These are phyloP conservation scores for Skeletonema menzelii DNA, from an alignment of 108 stramenopile species.

Conservation along the genomic window DNA sequence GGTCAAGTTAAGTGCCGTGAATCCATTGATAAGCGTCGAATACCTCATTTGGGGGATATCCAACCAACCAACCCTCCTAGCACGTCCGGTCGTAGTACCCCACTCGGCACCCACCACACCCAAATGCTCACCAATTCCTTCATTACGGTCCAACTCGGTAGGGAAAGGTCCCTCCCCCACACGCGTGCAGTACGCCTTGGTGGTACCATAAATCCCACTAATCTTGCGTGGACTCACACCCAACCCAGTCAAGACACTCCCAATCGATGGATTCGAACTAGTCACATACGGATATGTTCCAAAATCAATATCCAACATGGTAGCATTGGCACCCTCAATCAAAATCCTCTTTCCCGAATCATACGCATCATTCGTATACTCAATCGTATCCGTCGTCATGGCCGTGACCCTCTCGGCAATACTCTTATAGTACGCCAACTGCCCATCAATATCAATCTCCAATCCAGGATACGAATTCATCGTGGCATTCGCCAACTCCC, in stretches of 20 bases:
- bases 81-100: conserved; percentile 96
- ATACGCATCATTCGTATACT: conserved; percentile 84
- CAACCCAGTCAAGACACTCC: conserved; percentile 96
- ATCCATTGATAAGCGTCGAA: conserved; percentile 94
- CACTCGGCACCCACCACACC: conserved; percentile 92
- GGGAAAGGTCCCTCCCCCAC: conserved; percentile 99
- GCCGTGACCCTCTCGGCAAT: conserved; percentile 63
- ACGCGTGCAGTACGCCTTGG: conserved; percentile 99
- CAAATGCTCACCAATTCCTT: conserved; percentile 79
- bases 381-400: conserved; percentile 95
- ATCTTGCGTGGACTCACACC: conserved; percentile 96
- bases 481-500: conserved; percentile 79
- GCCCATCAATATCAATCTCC: conserved; percentile 89
- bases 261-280: conserved; percentile 93
- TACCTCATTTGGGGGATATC: conserved; percentile 97
- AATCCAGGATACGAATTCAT: conserved; percentile 73
- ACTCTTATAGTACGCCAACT: conserved; percentile 87
- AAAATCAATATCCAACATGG: conserved; percentile 99
- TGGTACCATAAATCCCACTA: conserved; percentile 93
- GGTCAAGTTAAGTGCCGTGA: conserved; percentile 95
- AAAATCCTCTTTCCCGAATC: conserved; percentile 90
- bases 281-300: conserved; percentile 99
- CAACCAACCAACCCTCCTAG: conserved; percentile 97
- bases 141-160: conserved; percentile 85
- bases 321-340: conserved; percentile 99